Evolutionary conservation across 2,329 filamentous ascomycete species (phyloP).

Genomic region (Pseudomassariella vexata): DNA sequence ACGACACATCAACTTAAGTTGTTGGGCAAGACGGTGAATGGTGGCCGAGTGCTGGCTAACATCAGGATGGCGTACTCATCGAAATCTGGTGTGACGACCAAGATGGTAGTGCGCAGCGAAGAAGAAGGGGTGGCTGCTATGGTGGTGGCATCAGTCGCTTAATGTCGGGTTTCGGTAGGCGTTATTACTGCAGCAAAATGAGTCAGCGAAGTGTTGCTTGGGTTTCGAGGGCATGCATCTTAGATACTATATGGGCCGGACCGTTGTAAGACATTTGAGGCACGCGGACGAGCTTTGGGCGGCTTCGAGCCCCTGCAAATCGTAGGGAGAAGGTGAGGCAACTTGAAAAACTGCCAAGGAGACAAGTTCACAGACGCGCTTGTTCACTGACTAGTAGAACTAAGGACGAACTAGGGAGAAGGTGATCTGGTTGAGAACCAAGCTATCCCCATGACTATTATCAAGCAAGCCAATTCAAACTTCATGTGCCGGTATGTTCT

Average conservation of each 20-base stretch:
- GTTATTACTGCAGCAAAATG: conserved; percentile 20
- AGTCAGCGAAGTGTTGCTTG: conserved; percentile 20
- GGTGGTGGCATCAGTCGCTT: conserved; percentile 80
- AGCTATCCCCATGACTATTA: too few species aligned
- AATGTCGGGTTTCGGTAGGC: conserved; percentile 30
- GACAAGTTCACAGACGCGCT: too few species aligned
- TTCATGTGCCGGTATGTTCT: too few species aligned
- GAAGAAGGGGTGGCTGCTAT: conserved; percentile 85
- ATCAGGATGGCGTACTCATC: conserved; percentile 91
- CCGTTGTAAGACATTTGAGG: too few species aligned
- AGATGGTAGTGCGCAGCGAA: conserved; percentile 87
- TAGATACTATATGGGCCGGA: conserved; percentile 13
- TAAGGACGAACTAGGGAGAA: too few species aligned
- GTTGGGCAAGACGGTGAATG: conserved; percentile 88
- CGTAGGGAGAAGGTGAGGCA: too few species aligned
- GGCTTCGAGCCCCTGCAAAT: too few species aligned
- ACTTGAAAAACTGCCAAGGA: too few species aligned
- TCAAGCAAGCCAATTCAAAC: too few species aligned
- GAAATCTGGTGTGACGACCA: conserved; percentile 91
- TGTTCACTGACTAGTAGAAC: too few species aligned
- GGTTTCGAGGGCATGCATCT: conserved; percentile 21
- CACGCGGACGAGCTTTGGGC: too few species aligned
- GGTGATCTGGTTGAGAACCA: too few species aligned
- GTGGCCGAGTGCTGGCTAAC: conserved; percentile 80
- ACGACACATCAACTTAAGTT: conserved; percentile 93